Evolutionary conservation across 805 yeast genomes (phyloP).

Genomic region (Sugiyamaella boreocaroliniensis): DNA sequence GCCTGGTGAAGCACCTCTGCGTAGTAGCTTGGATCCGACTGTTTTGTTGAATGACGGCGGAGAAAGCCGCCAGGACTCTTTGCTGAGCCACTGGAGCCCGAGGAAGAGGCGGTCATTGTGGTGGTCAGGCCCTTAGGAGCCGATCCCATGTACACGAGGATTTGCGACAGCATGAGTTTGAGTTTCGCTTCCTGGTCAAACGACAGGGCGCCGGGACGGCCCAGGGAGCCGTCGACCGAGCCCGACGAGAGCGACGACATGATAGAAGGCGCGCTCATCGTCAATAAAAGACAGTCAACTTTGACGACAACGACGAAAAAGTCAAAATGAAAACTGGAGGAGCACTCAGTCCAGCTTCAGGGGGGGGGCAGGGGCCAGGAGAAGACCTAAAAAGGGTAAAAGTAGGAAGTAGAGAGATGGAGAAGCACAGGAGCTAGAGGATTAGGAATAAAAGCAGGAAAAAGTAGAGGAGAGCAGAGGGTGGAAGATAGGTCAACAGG

Average conservation of each 20-base stretch:
- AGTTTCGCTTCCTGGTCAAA: slow-evolving; percentile 32
- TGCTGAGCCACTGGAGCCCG: slow-evolving; percentile 13
- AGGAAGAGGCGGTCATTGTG: slow-evolving; percentile 11
- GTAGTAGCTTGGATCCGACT: not conserved
- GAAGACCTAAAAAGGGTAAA: no score
- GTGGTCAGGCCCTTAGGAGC: slow-evolving; percentile 19
- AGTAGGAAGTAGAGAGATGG: no score
- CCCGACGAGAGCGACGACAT: not conserved
- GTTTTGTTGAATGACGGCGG: not conserved
- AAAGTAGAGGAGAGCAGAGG: no score
- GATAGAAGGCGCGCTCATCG: not conserved
- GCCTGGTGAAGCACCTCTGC: slow-evolving; percentile 37
- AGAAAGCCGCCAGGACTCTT: slow-evolving; percentile 16
- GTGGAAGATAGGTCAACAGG: no score
- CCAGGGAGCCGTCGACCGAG: not conserved
- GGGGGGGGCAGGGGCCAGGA: no score
- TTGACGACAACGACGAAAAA: no score
- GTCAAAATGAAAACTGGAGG: no score
- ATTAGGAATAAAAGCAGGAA: no score
- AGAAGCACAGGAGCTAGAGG: no score
- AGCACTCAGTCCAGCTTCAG: no score
- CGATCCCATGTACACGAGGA: slow-evolving; percentile 22
- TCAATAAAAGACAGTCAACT: no score
- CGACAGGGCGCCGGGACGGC: slow-evolving; percentile 28
- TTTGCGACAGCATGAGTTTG: slow-evolving; percentile 34